Evolutionary conservation across 1,139 yeast genomes (phyloP), one percentile per base, ranked within the genome.

Genomic region (Yamadazyma blattariae): DNA sequence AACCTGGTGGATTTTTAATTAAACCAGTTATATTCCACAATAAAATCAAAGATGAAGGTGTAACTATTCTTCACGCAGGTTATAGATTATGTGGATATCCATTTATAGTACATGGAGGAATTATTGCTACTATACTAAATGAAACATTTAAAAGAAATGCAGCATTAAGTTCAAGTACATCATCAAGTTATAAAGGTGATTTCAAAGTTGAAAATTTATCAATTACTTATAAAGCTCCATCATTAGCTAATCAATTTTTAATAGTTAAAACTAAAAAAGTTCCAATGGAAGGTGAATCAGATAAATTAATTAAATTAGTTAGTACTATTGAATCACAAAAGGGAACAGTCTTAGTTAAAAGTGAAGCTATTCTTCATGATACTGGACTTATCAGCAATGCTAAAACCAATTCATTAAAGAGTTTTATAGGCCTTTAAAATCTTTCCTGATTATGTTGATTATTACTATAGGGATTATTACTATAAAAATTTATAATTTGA

Each of bases 101-200:
- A 1, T 80, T 86, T 47, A 64, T 90, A 25, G 74, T 88, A 1
- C 97, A 90, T 53, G 97, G 97, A 3, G 97, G 97, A 0, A 77
- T 90, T 28, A 59, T 90, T 25, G 95, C 95, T 7, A 82, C 95
- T 0, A 63, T 90, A 11, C 64, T 88, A 39, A 94, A 86, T 52
- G 96, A 89, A 44, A 70, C 85, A 4, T 71, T 79, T 61, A 80
- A 77, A 38, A 58, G 82, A 34, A 74, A 76, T 36, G 82, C 83
- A 1, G 69, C 74, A 7, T 59, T 77, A 50, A 45, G 64, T 17
- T 46, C 44, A 25, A 40, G 34, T 11, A 57, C 69, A 2, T 40
- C 44, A 11, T 64, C 70, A 22, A 53, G 58, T 39, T 50, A 67
- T 50, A 60, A 65, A 44, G 66, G 61, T 31, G 69, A 69, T 48